Percentiles rank a stretch among this genome's conserved stretches.
These are phyloP conservation scores for Lactifluus hygrophoroides DNA, from an alignment of 768 basidiomycete species.

Conservation along the genomic window DNA sequence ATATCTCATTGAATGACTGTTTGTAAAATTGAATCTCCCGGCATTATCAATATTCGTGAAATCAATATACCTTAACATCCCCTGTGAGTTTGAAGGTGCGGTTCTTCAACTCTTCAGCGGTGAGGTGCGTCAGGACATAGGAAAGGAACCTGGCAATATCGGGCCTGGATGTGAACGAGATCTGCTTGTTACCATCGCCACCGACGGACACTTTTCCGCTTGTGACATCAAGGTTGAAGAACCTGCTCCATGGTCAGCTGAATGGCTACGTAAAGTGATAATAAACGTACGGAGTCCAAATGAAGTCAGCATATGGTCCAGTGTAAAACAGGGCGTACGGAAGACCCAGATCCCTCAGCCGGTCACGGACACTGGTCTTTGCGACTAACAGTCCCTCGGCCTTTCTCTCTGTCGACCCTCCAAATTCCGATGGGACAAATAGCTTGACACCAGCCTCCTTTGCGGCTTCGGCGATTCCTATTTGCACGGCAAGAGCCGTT, in stretches of 20 bases:
- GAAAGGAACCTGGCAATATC: conserved; percentile 21
- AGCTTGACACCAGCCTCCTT: no score
- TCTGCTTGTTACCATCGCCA: conserved; percentile 11
- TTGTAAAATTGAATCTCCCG: no score
- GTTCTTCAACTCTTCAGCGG: no score
- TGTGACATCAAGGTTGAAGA: conserved; percentile 8
- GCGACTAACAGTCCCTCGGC: no score
- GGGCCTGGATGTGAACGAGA: conserved; percentile 16
- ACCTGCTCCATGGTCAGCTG: background rate
- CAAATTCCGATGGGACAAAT: no score
- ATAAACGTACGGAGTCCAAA: conserved; percentile 8
- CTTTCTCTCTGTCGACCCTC: no score
- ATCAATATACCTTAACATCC: conserved; percentile 7
- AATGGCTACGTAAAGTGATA: background rate
- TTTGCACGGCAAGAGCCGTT: no score
- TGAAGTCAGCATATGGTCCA: conserved; percentile 13
- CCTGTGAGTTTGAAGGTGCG: conserved; percentile 7
- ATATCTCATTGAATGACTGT: no score
- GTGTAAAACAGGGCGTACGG: conserved; percentile 18
- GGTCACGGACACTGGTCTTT: no score
- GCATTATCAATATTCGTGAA: no score
- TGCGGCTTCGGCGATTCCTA: no score
- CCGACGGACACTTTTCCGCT: conserved; percentile 17
- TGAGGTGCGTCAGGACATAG: conserved; percentile 16
- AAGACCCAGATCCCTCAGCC: no score